Evolutionary conservation across 169 alveolate species (phyloP), one percentile per base, ranked within the genome.

Genomic region (Plasmodium inui): DNA sequence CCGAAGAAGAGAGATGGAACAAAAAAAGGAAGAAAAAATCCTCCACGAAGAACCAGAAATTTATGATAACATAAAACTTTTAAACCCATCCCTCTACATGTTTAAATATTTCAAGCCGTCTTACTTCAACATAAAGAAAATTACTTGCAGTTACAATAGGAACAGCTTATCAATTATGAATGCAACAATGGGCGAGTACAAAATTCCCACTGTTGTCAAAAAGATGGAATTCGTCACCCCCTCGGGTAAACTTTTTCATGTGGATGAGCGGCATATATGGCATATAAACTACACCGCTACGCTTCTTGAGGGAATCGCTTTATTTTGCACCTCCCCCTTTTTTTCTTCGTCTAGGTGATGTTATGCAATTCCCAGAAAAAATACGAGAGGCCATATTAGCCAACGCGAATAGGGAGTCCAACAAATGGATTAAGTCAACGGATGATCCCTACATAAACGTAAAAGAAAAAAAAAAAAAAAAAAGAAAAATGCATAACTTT

Each of bases 361-460:
- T 82, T 67, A 83, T 72, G 44, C 50, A 91, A 50, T 91, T 82
- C 46, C 95, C 95, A 0, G 92, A 91, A 39, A 91, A 91, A 72
- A 72, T 91, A 41, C 73, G 76, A 73, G 82, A 91, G 19, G 78
- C 80, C 17, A 91, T 91, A 30, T 91, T 91, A 39, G 80, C 83
- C 55, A 91, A 30, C 74, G 67, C 91, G 14, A 82, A 91, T 50
- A 44, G 55, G 50, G 92, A 91, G 39, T 70, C 85, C 28, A 72
- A 26, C 41, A 91, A 82, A 82, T 91, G 95, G 91, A 91, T 91
- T 14, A 91, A 39, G 61, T 91, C 95, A 44, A 91, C 44, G 17
- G 92, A 91, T 82, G 92, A 91, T 82, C 95, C 95, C 28, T 91
- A 74, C 61, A 91, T 91, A 81, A 91, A 91, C 61, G 95, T 91